These are phyloP conservation scores for Themeda triandra DNA, from an alignment of 176 grass and related monocot genomes.

Conservation along the genomic window DNA sequence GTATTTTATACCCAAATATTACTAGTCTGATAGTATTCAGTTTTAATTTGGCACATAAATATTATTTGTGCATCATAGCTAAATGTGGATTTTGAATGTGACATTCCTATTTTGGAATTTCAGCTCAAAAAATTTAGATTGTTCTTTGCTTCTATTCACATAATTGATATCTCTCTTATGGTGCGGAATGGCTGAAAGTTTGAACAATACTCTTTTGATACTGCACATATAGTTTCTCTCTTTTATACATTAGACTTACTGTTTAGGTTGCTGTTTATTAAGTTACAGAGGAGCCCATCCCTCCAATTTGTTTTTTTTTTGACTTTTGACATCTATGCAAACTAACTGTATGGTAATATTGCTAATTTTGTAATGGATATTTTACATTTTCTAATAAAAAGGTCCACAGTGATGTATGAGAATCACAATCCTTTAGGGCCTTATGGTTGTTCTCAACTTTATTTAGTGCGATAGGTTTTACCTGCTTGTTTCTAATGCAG, in stretches of 20 bases:
- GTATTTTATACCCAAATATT: neutral
- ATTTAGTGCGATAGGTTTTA: neutral
- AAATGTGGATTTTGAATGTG: neutral
- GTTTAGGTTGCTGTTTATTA: conserved; percentile 27
- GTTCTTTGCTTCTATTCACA: neutral
- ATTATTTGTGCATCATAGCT: neutral
- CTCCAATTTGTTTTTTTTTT: neutral
- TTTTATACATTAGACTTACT: conserved; percentile 1
- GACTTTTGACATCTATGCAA: neutral
- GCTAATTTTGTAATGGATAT: neutral
- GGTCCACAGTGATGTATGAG: neutral
- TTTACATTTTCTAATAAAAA: neutral
- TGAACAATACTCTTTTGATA: neutral
- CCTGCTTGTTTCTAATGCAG: neutral
- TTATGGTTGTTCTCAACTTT: conserved; percentile 12
- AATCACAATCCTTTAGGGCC: neutral
- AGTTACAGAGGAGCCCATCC: neutral
- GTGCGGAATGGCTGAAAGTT: neutral
- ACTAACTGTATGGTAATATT: neutral
- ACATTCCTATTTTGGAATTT: neutral
- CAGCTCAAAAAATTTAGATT: neutral
- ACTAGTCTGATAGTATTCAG: neutral
- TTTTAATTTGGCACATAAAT: neutral
- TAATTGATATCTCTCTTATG: conserved; percentile 4
- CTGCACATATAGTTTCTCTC: neutral